Evolutionary conservation across 148 eudicot species (phyloP).

Genomic region (Agrostemma githago): DNA sequence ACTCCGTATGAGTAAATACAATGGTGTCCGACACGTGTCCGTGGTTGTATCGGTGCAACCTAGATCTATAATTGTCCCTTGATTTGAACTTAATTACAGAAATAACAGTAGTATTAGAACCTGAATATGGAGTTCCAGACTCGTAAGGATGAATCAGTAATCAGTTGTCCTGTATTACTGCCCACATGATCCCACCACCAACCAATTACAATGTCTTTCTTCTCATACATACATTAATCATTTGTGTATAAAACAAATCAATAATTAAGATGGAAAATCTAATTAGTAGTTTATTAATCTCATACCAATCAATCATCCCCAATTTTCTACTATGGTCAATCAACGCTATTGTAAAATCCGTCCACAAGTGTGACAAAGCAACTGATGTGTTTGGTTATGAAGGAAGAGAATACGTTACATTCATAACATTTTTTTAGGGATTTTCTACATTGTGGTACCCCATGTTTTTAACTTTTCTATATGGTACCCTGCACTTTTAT

Average conservation of each 20-base stretch:
- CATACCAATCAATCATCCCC: neutral
- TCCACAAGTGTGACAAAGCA: no score
- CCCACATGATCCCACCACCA: neutral
- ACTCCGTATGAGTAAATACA: no score
- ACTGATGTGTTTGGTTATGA: no score
- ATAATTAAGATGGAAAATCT: neutral
- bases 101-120: neutral
- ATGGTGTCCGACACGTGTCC: no score
- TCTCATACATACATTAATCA: neutral
- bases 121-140: neutral
- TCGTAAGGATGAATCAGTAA: neutral
- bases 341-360: no score
- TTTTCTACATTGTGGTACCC: no score
- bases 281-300: neutral
- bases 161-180: no score
- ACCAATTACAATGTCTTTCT: neutral
- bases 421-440: no score
- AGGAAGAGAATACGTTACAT: no score
- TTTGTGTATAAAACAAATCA: neutral
- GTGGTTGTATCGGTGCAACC: no score
- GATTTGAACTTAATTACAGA: neutral
- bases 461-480: no score
- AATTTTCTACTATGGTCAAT: neutral
- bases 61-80: neutral
- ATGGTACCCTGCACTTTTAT: no score